Base-by-base conservation (phyloP, 345 rosid genomes). In the Salix suchowensis region DNA sequence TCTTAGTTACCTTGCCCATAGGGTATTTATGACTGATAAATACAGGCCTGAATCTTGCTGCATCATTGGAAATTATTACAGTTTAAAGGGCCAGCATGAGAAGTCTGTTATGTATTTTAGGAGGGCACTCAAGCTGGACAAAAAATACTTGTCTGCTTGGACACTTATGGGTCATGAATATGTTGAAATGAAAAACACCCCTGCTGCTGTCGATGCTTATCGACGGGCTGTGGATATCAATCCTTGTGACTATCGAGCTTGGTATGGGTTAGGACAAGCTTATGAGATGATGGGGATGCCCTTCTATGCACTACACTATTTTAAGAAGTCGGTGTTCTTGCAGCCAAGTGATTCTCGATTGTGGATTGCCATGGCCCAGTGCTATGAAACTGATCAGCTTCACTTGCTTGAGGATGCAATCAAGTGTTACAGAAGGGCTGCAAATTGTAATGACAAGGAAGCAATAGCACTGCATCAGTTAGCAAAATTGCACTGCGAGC, bases 361-460 rank as follows among this genome's bases (percentile, higher is more conserved):
- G 80, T 96, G 98, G 99, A 94, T 93, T 73, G 99, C 99, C 6
- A 96, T 96, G 97, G 99, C 95, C 70, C 92, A 93, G 73, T 93
- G 98, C 81, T 96, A 92, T 71, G 93, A 94, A 74, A 87, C 92
- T 1, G 95, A 96, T 62, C 90, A 92, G 84, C 93, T 96, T 74
- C 90, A 84, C 80, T 90, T 93, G 95, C 91, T 91, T 40, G 98
- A 93, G 83, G 97, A 91, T 65, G 97, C 99, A 80, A 89, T 96
- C 77, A 91, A 92, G 85, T 96, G 98, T 85, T 93, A 96, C 80
- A 90, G 84, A 84, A 91, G 90, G 73, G 99, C 97, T 66, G 98
- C 87, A 37, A 88, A 85, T 76, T 82, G 95, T 84, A 86, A 87
- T 74, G 99, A 96, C 81, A 81, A 87, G 32, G 99, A 96, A 88